These are phyloP conservation scores for Scheffersomyces insectosa DNA, from an alignment of 1,139 yeast genomes.

Conservation along the genomic window DNA sequence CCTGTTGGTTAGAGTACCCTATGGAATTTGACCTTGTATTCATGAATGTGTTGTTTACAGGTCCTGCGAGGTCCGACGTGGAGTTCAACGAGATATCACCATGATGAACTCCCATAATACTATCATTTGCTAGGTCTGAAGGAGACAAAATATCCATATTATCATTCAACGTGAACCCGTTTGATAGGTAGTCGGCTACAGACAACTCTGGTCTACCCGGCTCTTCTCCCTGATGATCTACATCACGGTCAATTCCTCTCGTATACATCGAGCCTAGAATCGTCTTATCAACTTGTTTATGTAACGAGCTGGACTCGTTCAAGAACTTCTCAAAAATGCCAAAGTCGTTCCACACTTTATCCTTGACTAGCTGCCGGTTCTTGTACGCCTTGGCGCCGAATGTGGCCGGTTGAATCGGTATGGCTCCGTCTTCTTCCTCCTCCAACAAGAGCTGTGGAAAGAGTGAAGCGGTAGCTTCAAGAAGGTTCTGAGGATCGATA, in stretches of 20 bases:
- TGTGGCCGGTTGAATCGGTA: constrained; percentile 37
- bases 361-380: constrained; percentile 31
- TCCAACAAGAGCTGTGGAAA: constrained; percentile 41
- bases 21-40: constrained; percentile 20
- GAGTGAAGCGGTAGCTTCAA: constrained; percentile 37
- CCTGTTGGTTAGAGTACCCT: constrained; percentile 9
- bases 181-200: constrained; percentile 38
- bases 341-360: constrained; percentile 39
- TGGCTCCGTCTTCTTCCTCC: constrained; percentile 44
- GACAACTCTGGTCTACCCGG: constrained; percentile 6
- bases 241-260: neutral
- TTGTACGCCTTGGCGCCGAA: constrained; percentile 43
- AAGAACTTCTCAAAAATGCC: constrained; percentile 33
- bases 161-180: constrained; percentile 28
- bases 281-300: constrained; percentile 30
- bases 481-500: constrained; percentile 38
- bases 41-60: constrained; percentile 30
- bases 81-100: constrained; percentile 36
- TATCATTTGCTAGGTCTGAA: constrained; percentile 30
- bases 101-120: constrained; percentile 24
- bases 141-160: constrained; percentile 15
- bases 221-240: neutral
- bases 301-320: constrained; percentile 17
- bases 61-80: constrained; percentile 29
- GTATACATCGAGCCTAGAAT: constrained; percentile 31